Evolutionary conservation across 441 rosid genomes (phyloP), one percentile per base, ranked within the genome.

Genomic region (Gossypium laxum): DNA sequence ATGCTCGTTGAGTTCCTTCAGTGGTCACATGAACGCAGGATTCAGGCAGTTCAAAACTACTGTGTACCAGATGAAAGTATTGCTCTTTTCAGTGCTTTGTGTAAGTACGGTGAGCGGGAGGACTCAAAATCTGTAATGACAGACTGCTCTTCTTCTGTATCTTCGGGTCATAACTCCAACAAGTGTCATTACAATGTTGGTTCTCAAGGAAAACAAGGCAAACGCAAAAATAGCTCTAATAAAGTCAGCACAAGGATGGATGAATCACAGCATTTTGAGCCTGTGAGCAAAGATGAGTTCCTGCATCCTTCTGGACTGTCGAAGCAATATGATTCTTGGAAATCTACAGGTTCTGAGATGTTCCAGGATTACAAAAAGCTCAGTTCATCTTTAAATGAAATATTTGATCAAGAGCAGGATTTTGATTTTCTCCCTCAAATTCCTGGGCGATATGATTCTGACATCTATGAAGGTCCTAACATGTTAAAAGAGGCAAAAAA

Each of bases 121-220:
- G 99, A 95, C 84, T 81, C 99, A 67, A 90, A 80, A 82, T 95
- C 99, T 68, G 82, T 89, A 75, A 81, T 89, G 96, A 92, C 97
- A 34, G 98, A 92, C 72, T 85, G 91, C 85, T 86, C 96, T 61
- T 91, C 99, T 11, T 91, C 99, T 11, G 84, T 88, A 62, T 92
- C 98, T 75, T 91, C 97, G 66, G 91, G 90, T 67, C 83, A 81
- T 26, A 89, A 87, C 80, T 91, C 97, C n/a, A 87, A 81, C 62
- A 80, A 83, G 69, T 78, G 77, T 64, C 83, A 71, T 75, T 67
- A 75, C 61, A 79, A 77, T 73, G 79, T 57, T 73, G 88, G 79
- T 75, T 81, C 82, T 45, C 82, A 70, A 72, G 81, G 77, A 55
- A 92, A 82, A 78, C 81, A 64, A 77, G 72, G 66, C 74, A 79